phyloP scores from a whole-genome alignment of 1,284 basidiomycete genomes.

The Mrakiaceae sp. region DNA sequence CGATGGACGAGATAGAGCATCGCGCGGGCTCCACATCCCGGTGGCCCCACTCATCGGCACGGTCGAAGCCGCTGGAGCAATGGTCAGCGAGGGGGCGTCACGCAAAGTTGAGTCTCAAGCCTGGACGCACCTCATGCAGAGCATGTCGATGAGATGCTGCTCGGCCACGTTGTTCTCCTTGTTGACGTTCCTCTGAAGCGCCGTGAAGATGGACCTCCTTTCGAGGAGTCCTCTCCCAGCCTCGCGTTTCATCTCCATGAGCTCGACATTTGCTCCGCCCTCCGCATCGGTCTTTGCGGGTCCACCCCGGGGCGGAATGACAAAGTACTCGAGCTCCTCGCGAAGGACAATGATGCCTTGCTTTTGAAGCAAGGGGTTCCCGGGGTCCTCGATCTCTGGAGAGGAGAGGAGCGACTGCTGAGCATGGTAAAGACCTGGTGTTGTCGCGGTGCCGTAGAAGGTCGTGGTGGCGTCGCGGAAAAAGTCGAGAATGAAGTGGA shows the following conservation, averaged over 20 bases:
- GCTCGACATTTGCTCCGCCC: slow-evolving; percentile 62
- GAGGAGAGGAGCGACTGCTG: slow-evolving; percentile 49
- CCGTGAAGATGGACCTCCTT: slow-evolving; percentile 89
- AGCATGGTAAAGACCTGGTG: slow-evolving; percentile 61
- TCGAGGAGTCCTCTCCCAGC: slow-evolving; percentile 82
- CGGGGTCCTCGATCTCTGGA: slow-evolving; percentile 42
- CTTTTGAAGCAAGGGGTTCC: slow-evolving; percentile 82
- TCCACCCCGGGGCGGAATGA: slow-evolving; percentile 64
- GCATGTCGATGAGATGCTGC: slow-evolving; percentile 99
- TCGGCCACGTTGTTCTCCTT: slow-evolving; percentile 99
- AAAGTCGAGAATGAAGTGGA: slow-evolving; percentile 83
- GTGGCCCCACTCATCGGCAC: slow-evolving; percentile 95
- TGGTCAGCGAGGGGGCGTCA: slow-evolving; percentile 2
- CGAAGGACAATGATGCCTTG: slow-evolving; percentile 97
- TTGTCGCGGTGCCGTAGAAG: slow-evolving; percentile 77
- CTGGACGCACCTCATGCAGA: slow-evolving; percentile 82
- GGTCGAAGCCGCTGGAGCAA: slow-evolving; percentile 73
- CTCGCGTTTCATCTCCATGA: slow-evolving; percentile 65
- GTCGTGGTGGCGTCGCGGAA: slow-evolving; percentile 74
- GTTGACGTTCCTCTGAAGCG: slow-evolving; percentile 94
- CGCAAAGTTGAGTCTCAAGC: background rate
- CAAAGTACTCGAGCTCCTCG: slow-evolving; percentile 97
- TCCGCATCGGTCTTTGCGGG: slow-evolving; percentile 54
- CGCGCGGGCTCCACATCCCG: slow-evolving; percentile 87
- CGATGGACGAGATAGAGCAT: slow-evolving; percentile 96